phyloP scores from a whole-genome alignment of 2,329 filamentous ascomycete species.

The Eutypella sp. region DNA sequence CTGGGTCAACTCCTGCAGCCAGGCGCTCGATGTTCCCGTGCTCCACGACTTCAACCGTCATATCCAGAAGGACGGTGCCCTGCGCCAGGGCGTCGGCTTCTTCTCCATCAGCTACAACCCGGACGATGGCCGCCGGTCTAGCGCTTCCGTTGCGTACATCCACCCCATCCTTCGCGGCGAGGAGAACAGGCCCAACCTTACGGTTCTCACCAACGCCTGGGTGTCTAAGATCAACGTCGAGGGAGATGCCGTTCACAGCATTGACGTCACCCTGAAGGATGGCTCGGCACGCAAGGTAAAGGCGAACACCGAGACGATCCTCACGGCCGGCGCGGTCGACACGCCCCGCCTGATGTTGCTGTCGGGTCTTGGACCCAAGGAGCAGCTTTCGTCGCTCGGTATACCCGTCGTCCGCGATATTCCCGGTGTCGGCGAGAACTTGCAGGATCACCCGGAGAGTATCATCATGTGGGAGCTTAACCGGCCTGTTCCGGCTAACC shows the following conservation, averaged over 20 bases:
- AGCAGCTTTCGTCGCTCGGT: slow-evolving; percentile 47
- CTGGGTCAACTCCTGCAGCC: slow-evolving; percentile 78
- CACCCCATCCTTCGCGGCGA: slow-evolving; percentile 83
- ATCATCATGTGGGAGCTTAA: slow-evolving; percentile 73
- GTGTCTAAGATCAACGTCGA: slow-evolving; percentile 75
- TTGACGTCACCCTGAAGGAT: slow-evolving; percentile 59
- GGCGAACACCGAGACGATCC: slow-evolving; percentile 70
- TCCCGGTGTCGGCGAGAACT: slow-evolving; percentile 56
- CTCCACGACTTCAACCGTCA: slow-evolving; percentile 83
- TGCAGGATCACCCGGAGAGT: slow-evolving; percentile 56
- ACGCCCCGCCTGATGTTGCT: slow-evolving; percentile 64
- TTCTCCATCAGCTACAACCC: slow-evolving; percentile 91
- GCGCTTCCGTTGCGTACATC: slow-evolving; percentile 86
- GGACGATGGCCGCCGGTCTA: slow-evolving; percentile 77
- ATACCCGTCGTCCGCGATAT: slow-evolving; percentile 54
- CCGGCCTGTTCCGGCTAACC: slow-evolving; percentile 68
- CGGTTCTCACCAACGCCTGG: slow-evolving; percentile 82
- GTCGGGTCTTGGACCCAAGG: slow-evolving; percentile 51
- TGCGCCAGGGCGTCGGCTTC: slow-evolving; percentile 78
- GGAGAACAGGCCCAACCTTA: slow-evolving; percentile 78
- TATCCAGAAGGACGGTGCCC: slow-evolving; percentile 66
- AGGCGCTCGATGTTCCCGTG: slow-evolving; percentile 73
- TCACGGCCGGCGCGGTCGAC: slow-evolving; percentile 76
- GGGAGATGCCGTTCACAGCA: slow-evolving; percentile 65
- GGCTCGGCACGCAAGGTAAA: slow-evolving; percentile 51